Evolutionary conservation across 1,284 basidiomycete species (phyloP).

Genomic region (Flammula alnicola): DNA sequence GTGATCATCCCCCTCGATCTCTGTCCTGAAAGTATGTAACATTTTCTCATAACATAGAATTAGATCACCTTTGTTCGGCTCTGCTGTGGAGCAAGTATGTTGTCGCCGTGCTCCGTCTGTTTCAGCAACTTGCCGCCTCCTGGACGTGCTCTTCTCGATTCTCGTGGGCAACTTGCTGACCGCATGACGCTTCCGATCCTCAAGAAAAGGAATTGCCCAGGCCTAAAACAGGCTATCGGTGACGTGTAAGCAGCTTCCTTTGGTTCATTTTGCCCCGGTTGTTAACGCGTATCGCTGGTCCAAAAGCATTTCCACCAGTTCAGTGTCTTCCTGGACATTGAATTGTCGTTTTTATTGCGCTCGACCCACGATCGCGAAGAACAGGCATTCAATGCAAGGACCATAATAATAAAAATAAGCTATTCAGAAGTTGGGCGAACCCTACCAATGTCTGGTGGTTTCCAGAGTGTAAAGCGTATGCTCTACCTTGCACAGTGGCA

Average conservation of each 20-base stretch:
- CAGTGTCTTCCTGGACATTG: conserved; percentile 9
- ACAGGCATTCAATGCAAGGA: too few relatives aligned
- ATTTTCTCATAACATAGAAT: conserved; percentile 20
- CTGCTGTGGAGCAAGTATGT: conserved; percentile 1
- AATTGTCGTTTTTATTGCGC: conserved; percentile 1
- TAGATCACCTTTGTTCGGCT: conserved; percentile 19
- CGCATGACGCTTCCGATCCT: conserved; percentile 18
- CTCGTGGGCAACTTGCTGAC: too few relatives aligned
- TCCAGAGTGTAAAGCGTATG: conserved; percentile 2
- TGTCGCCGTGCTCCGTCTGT: conserved; percentile 3
- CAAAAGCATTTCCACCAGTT: conserved; percentile 13
- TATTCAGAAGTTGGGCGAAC: too few relatives aligned
- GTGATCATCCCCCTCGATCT: too few relatives aligned
- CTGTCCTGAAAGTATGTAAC: conserved; percentile 16
- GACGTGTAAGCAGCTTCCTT: conserved; percentile 29
- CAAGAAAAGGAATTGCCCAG: conserved; percentile 12
- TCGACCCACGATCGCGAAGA: background rate
- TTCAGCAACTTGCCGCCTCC: conserved; percentile 13
- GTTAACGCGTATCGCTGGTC: conserved; percentile 12
- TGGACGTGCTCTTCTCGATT: conserved; percentile 8
- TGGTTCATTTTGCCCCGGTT: conserved; percentile 15
- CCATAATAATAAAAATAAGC: too few relatives aligned
- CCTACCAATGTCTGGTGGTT: background rate
- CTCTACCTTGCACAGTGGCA: background rate
- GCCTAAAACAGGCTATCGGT: conserved; percentile 20